Base-by-base conservation (phyloP, 331 rosid genomes). In the Pyracantha coccinea region DNA sequence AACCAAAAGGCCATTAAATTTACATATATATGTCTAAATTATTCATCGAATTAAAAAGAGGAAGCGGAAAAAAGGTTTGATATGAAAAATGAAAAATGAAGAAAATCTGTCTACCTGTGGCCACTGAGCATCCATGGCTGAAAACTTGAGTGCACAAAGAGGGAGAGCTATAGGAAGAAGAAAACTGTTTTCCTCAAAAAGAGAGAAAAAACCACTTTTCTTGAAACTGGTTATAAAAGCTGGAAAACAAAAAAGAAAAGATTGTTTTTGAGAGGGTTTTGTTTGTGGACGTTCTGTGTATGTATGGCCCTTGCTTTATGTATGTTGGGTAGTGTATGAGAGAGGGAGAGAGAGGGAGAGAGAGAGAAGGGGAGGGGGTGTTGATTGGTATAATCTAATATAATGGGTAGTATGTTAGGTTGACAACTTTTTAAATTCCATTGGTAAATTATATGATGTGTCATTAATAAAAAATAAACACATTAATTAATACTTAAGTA, bases 81-180 rank as follows among this genome's bases (percentile, higher is more conserved):
- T 50, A 62, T 73, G 44, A 71, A 15, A 15, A 70, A 35, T 73
- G 66, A 60, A 60, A 69, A 33, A 69, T 15, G 32, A 41, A 41
- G 47, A 41, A 27, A 55, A 27, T 68, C 13, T 74, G 41, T 77
- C 15, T 76, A 91, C 97, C 93, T 85, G 95, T 74, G 97, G 90
- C 93, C 97, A 91, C 32, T 85, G 91, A 89, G 92, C 83, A 72
- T 91, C 91, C 97, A 91, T 91, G 90, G 86, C 73, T 73, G 75
- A 74, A 27, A 73, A 73, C 28, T 65, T 66, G 68, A 17, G 44
- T n/a, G 85, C 69, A 54, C 68, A 52, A 9, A 79, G 63, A 62
- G 79, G 58, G 23, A 17, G 58, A 53, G 57, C 28, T 58, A 28
- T 27, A 61, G 21, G 70, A 45, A 59, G 71, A 68, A 63, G 32